Evolutionary conservation across 495 filamentous ascomycete species (phyloP).

Genomic region (Neurospora sp.): DNA sequence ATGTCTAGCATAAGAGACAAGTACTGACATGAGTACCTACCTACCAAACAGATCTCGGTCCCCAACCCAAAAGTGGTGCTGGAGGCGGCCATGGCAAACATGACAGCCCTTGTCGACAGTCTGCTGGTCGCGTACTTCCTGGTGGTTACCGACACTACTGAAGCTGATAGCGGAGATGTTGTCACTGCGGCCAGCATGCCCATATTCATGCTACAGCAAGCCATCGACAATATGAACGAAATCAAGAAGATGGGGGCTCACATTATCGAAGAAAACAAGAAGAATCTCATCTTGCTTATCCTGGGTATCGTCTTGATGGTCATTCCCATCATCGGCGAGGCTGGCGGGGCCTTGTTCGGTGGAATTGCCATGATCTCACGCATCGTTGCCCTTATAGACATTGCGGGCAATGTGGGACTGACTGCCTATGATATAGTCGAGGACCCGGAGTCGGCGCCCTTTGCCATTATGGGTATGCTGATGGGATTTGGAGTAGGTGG

Average conservation of each 20-base stretch:
- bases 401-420: slow-evolving; percentile 8
- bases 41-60: not conserved
- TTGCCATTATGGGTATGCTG: slow-evolving; percentile 10
- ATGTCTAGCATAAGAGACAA: not conserved
- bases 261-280: slow-evolving; percentile 1
- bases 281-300: slow-evolving; percentile 2
- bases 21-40: not conserved
- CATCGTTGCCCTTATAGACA: slow-evolving; percentile 2
- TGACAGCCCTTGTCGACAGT: not conserved
- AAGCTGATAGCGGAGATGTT: not conserved
- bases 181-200: slow-evolving; percentile 1
- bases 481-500: not conserved
- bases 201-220: not conserved
- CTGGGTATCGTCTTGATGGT: slow-evolving; percentile 1
- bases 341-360: not conserved
- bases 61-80: not conserved
- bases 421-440: slow-evolving; percentile 11
- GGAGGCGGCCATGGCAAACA: not conserved
- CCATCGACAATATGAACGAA: slow-evolving; percentile 2
- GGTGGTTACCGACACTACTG: not conserved
- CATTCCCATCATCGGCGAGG: slow-evolving; percentile 3
- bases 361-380: not conserved
- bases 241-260: slow-evolving; percentile 1
- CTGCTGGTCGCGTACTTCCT: not conserved
- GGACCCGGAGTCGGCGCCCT: slow-evolving; percentile 9